These are phyloP conservation scores for Sonneratia caseolaris DNA, from an alignment of 345 rosid species.

Conservation along the genomic window DNA sequence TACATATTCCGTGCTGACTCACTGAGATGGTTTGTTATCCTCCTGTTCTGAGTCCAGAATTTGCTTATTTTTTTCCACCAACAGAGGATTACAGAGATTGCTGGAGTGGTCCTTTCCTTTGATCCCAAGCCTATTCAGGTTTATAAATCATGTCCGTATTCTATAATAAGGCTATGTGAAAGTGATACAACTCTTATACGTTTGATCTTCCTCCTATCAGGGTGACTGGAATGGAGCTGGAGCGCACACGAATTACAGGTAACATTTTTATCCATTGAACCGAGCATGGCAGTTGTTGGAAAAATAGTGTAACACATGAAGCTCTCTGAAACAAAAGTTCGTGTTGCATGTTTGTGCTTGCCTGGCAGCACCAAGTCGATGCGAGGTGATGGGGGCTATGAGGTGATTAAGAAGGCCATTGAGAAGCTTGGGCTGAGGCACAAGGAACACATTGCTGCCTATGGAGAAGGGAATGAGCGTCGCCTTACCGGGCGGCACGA, in stretches of 20 bases:
- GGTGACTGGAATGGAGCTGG: slow-evolving; percentile 98
- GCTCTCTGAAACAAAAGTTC: too few species aligned
- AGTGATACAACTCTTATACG: too few species aligned
- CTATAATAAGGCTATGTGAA: too few species aligned
- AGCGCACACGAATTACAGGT: slow-evolving; percentile 90
- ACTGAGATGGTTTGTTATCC: not conserved
- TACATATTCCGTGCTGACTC: not conserved
- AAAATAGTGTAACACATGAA: too few species aligned
- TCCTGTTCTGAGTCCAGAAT: not conserved
- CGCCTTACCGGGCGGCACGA: slow-evolving; percentile 74
- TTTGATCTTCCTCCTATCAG: slow-evolving; percentile 9
- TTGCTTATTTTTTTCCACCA: not conserved
- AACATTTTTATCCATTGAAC: not conserved
- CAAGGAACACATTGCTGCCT: slow-evolving; percentile 71
- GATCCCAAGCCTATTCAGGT: slow-evolving; percentile 71
- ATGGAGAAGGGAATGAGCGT: slow-evolving; percentile 75
- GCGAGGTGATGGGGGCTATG: slow-evolving; percentile 62
- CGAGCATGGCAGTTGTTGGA: not conserved
- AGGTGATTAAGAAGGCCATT: slow-evolving; percentile 58
- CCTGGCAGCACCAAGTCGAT: slow-evolving; percentile 63
- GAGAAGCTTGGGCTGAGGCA: slow-evolving; percentile 64
- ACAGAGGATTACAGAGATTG: slow-evolving; percentile 76
- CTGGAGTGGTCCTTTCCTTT: slow-evolving; percentile 58
- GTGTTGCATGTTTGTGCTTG: not conserved
- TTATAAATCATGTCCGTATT: too few species aligned